A percentile compares a stretch with the other conserved stretches of the same genome.
Conservation (phyloP, 2,329 filamentous ascomycete species). For the Fusarium algeriense region DNA sequence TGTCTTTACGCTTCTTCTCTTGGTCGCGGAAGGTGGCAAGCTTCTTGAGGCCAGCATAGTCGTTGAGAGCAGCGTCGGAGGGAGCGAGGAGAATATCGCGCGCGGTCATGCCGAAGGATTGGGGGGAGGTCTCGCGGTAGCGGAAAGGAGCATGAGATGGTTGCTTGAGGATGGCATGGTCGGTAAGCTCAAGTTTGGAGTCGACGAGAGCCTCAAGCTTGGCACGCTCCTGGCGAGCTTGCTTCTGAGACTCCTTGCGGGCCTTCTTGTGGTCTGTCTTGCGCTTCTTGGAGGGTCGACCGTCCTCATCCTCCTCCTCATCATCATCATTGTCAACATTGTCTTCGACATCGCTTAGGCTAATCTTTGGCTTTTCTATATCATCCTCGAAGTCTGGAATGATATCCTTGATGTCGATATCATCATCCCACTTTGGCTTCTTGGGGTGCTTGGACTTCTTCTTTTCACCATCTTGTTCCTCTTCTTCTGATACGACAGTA, state of each 20-base stretch:
- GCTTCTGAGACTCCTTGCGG: constrained; percentile 71
- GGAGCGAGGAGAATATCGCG: constrained; percentile 91
- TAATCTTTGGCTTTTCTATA: constrained; percentile 63
- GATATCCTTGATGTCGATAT: constrained; percentile 96
- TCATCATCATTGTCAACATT: constrained; percentile 52
- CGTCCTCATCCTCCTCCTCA: constrained; percentile 57
- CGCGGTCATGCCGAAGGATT: constrained; percentile 88
- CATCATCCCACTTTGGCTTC: constrained; percentile 88
- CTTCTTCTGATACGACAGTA: constrained; percentile 74
- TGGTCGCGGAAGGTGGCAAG: constrained; percentile 88
- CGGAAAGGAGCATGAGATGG: constrained; percentile 69
- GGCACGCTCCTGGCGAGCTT: constrained; percentile 82
- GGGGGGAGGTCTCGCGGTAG: constrained; percentile 94
- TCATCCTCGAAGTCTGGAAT: constrained; percentile 86
- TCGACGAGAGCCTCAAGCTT: constrained; percentile 90
- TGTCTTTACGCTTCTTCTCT: constrained; percentile 90
- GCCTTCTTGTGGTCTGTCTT: constrained; percentile 72
- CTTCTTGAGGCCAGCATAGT: constrained; percentile 95
- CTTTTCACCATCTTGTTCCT: constrained; percentile 66
- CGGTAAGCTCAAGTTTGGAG: constrained; percentile 79
- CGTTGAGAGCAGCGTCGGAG: constrained; percentile 85
- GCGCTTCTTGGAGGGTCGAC: constrained; percentile 68
- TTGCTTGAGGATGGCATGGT: constrained; percentile 67
- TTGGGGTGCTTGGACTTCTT: constrained; percentile 62
- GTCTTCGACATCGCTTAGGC: constrained; percentile 62